Conservation (phyloP, 2,329 filamentous ascomycete genomes). For the Cytospora leucostoma region DNA sequence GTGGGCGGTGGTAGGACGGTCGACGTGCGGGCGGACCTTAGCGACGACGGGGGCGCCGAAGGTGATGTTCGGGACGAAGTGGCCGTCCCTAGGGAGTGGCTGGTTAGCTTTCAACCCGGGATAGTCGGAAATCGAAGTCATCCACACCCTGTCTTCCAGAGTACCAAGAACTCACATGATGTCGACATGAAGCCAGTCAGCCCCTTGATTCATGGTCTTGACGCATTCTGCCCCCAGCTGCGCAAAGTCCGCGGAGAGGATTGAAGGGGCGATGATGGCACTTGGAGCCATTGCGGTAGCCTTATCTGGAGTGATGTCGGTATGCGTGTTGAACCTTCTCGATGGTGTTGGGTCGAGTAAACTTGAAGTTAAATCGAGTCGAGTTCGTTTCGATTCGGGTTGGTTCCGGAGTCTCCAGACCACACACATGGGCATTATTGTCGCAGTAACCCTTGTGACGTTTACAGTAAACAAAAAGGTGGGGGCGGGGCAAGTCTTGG, state of each 20-base stretch:
- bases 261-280: slow-evolving; percentile 94
- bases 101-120: neutral
- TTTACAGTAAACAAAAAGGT: neutral
- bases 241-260: slow-evolving; percentile 94
- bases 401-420: neutral
- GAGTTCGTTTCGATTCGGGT: neutral
- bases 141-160: neutral
- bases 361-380: neutral
- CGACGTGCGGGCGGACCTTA: slow-evolving; percentile 86
- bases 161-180: slow-evolving; percentile 64
- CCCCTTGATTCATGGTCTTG: slow-evolving; percentile 80
- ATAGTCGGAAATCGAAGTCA: slow-evolving; percentile 1
- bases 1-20: slow-evolving; percentile 66
- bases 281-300: slow-evolving; percentile 71
- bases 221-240: slow-evolving; percentile 83
- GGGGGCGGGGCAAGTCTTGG: slow-evolving; percentile 11
- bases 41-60: slow-evolving; percentile 95
- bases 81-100: slow-evolving; percentile 73
- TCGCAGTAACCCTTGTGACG: neutral
- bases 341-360: neutral
- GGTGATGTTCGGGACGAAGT: slow-evolving; percentile 98
- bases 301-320: neutral
- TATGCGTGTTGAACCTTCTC: neutral
- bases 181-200: slow-evolving; percentile 93
- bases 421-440: neutral